These are phyloP conservation scores for Paecilomyces dactylethromorphus DNA, from an alignment of 2,329 filamentous ascomycete genomes.

Conservation along the genomic window DNA sequence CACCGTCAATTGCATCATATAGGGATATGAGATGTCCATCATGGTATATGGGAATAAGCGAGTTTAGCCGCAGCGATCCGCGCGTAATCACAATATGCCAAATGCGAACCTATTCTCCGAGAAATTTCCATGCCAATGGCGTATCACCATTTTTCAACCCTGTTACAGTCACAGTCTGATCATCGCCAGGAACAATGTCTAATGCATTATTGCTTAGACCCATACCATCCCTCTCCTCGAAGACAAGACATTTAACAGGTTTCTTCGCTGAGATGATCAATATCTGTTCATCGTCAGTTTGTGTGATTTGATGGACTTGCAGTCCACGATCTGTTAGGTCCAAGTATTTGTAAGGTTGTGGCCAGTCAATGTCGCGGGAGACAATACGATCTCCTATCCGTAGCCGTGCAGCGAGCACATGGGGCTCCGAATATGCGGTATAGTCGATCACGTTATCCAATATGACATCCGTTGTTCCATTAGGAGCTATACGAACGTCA, in stretches of 20 bases:
- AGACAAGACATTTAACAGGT: slow-evolving; percentile 55
- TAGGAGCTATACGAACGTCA: slow-evolving; percentile 43
- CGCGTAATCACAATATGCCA: too few relatives aligned
- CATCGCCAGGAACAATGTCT: slow-evolving; percentile 54
- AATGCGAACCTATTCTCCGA: not conserved
- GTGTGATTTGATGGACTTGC: slow-evolving; percentile 26
- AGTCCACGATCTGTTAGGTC: slow-evolving; percentile 47
- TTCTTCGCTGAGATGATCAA: slow-evolving; percentile 43
- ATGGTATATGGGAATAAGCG: not conserved
- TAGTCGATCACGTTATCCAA: slow-evolving; percentile 47
- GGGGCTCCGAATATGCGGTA: slow-evolving; percentile 42
- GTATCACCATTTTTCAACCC: slow-evolving; percentile 2
- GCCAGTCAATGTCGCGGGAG: slow-evolving; percentile 54
- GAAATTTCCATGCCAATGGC: slow-evolving; percentile 2
- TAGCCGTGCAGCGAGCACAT: slow-evolving; percentile 48
- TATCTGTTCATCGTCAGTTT: slow-evolving; percentile 10
- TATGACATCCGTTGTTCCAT: slow-evolving; percentile 49
- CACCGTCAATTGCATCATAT: too few relatives aligned
- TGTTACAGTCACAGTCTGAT: slow-evolving; percentile 34
- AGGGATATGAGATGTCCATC: not conserved
- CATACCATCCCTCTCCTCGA: slow-evolving; percentile 52
- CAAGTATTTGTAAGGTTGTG: slow-evolving; percentile 55
- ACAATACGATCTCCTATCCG: slow-evolving; percentile 47
- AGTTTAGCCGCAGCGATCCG: not conserved
- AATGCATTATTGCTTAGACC: slow-evolving; percentile 51